A percentile compares a stretch with the other conserved stretches of the same genome.
Evolutionary conservation across 192 early-diverging fungal genomes (phyloP).

Genomic region (Spinellus fusiger): DNA sequence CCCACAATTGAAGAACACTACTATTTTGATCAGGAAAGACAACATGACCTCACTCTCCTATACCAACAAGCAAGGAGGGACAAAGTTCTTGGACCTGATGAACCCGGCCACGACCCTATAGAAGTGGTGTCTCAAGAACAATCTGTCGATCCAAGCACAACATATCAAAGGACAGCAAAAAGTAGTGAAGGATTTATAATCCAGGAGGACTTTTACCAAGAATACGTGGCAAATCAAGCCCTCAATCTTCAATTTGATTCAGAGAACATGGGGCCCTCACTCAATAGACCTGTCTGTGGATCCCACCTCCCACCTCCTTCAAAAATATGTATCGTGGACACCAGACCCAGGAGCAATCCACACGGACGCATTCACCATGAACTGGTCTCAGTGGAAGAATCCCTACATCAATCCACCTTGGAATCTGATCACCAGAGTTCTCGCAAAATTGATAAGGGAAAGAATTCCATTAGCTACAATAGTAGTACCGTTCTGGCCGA

Average conservation of each 20-base stretch:
- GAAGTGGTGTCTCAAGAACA: conserved; percentile 3
- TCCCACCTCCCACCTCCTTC: not conserved
- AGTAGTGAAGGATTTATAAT: conserved; percentile 10
- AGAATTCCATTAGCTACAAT: too few relatives aligned
- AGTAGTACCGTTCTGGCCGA: too few relatives aligned
- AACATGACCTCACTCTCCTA: too few relatives aligned
- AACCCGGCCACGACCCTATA: not conserved
- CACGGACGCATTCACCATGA: conserved; percentile 11
- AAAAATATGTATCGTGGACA: conserved; percentile 26
- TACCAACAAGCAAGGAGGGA: too few relatives aligned
- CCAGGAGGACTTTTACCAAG: conserved; percentile 9
- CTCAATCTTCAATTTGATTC: conserved; percentile 1
- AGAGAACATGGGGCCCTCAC: conserved; percentile 10
- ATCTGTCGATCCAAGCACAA: not conserved
- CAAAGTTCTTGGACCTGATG: too few relatives aligned
- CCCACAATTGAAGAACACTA: not conserved
- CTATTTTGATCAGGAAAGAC: too few relatives aligned
- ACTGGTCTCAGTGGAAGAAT: conserved; percentile 8
- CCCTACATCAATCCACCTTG: conserved; percentile 26
- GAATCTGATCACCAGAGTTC: conserved; percentile 31
- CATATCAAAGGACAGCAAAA: not conserved
- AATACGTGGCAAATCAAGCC: conserved; percentile 14
- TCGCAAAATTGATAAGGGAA: too few relatives aligned
- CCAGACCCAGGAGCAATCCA: conserved; percentile 6
- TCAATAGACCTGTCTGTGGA: conserved; percentile 28